A percentile compares a stretch with the other conserved stretches of the same genome.
Conservation (phyloP, 352 stramenopile genomes). For the Lagenidium sp. region DNA sequence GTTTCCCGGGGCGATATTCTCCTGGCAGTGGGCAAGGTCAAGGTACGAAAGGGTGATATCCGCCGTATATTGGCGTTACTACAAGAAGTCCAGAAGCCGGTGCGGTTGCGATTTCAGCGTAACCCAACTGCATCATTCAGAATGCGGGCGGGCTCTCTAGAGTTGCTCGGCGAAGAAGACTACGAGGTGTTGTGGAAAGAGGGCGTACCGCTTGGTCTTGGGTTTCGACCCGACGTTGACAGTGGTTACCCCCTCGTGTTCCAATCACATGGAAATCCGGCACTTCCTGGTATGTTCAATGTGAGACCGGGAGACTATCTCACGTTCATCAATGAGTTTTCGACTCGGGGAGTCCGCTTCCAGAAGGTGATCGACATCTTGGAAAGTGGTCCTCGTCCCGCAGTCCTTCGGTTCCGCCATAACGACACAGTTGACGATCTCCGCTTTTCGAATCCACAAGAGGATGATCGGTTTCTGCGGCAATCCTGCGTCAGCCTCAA, state of each 20-base stretch:
- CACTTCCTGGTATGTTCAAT: constrained; percentile 80
- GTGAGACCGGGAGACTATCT: constrained; percentile 70
- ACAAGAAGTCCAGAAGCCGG: constrained; percentile 76
- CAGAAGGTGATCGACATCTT: constrained; percentile 84
- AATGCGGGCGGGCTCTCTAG: constrained; percentile 54
- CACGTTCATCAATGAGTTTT: constrained; percentile 85
- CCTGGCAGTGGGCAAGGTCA: constrained; percentile 62
- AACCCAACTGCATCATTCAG: constrained; percentile 66
- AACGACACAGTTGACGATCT: constrained; percentile 61
- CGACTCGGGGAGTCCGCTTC: constrained; percentile 69
- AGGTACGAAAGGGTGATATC: constrained; percentile 77
- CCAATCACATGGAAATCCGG: constrained; percentile 68
- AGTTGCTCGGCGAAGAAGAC: constrained; percentile 74
- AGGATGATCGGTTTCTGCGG: constrained; percentile 51
- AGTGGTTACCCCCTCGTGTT: constrained; percentile 71
- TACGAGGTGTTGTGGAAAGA: constrained; percentile 85
- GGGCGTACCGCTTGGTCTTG: constrained; percentile 70
- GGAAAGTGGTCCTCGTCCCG: constrained; percentile 64
- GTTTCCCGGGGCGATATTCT: constrained; percentile 75
- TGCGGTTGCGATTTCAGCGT: constrained; percentile 62
- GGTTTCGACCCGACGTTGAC: constrained; percentile 70
- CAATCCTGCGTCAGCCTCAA: constrained; percentile 73
- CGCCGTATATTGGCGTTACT: constrained; percentile 66
- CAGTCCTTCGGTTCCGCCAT: constrained; percentile 78
- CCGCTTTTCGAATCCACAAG: constrained; percentile 53